Base-by-base conservation (phyloP, 805 yeast species). In the Teunomyces atbi region DNA sequence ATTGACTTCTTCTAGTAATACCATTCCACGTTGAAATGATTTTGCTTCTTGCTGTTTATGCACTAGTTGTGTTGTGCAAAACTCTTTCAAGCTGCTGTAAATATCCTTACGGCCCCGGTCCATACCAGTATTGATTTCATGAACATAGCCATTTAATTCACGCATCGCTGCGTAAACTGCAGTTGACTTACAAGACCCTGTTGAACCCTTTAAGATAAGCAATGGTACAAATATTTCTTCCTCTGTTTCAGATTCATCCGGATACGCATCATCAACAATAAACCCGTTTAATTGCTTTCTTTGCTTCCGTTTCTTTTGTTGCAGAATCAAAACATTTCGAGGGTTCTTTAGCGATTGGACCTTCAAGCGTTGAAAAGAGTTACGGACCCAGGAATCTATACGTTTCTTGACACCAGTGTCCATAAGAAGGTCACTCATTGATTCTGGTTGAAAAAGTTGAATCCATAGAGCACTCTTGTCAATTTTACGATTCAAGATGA, bases 1-100 rank as follows among this genome's bases (percentile, higher is more conserved):
- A 60, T 92, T 96, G 34, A 87, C 91, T 56, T 92, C 97, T 55
- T 91, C 96, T 47, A 92, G 73, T 28, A 94, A 64, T 3, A 94
- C 83, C 5, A 89, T 68, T 6, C 92, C 90, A 48, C 80, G 75
- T 48, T 76, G 81, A 42, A 76, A 77, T 6, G 41, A 45, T 34
- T 51, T 48, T 12, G 47, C 50, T 18, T 63, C 64, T 26, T 49
- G 45, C n/a, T 45, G 57, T 41, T 69, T 69, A 52, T 84, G 88
- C 1, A 92, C 91, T 40, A 86, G 69, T 49, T 89, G 89, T 0
- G 96, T 86, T 3, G 96, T 91, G 46, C 92, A 82, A 44, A 90
- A 77, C 57, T 95, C 97, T 41, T 77, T 82, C 32, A 92, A 70
- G 23, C 72, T 78, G 20, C 81, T 77, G 43, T 74, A 68, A 11